phyloP scores from a whole-genome alignment of 805 yeast species.

The Clavispora asparagi region DNA sequence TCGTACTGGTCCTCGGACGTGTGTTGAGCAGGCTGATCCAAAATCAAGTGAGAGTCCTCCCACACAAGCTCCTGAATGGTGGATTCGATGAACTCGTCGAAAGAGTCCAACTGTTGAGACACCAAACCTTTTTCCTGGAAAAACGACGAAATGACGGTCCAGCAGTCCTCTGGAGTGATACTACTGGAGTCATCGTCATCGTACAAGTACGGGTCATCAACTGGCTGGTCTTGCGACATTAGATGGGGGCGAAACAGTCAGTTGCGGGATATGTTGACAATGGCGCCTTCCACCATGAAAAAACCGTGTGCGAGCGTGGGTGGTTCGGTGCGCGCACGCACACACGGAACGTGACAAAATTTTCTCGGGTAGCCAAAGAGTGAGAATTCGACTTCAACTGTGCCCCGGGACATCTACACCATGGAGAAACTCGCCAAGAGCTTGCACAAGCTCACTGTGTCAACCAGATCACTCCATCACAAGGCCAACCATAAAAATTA shows the following conservation, averaged over 20 bases:
- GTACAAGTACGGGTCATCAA: slow-evolving; percentile 63
- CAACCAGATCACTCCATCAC: slow-evolving; percentile 23
- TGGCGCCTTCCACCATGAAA: not conserved
- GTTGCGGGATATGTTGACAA: slow-evolving; percentile 1
- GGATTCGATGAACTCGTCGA: slow-evolving; percentile 94
- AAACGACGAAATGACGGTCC: slow-evolving; percentile 96
- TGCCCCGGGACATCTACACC: not conserved
- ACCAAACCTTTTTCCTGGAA: slow-evolving; percentile 96
- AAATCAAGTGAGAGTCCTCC: slow-evolving; percentile 89
- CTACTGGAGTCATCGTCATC: slow-evolving; percentile 49
- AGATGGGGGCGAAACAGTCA: not conserved
- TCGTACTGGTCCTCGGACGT: slow-evolving; percentile 85
- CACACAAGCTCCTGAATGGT: slow-evolving; percentile 95
- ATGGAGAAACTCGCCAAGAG: slow-evolving; percentile 1
- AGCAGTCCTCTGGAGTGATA: slow-evolving; percentile 97
- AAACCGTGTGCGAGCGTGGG: slow-evolving; percentile 2
- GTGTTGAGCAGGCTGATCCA: slow-evolving; percentile 98
- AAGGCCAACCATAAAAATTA: slow-evolving; percentile 27
- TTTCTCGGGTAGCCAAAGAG: not conserved
- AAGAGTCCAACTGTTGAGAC: slow-evolving; percentile 96
- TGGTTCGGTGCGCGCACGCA: slow-evolving; percentile 6
- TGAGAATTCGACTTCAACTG: not conserved
- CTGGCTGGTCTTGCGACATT: slow-evolving; percentile 17
- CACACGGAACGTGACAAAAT: slow-evolving; percentile 8
- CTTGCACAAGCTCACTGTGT: not conserved